Conservation (phyloP, 192 early-diverging fungal species). For the Coemansia sp. region DNA sequence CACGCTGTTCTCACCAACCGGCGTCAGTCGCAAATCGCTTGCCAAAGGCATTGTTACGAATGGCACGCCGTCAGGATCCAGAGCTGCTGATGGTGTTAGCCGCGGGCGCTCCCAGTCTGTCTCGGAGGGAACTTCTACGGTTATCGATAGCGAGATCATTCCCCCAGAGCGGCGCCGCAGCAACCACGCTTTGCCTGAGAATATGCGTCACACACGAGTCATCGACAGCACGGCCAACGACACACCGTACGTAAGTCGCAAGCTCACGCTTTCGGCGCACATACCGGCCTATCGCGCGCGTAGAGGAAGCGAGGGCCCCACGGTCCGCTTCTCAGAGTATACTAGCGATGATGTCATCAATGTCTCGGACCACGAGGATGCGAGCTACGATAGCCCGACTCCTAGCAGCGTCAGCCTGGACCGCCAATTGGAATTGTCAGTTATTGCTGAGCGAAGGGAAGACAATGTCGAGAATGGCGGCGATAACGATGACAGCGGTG, state of each 20-base stretch:
- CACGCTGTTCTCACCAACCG: not conserved
- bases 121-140: slow-evolving; percentile 26
- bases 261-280: slow-evolving; percentile 28
- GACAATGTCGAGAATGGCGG: not conserved
- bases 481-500: not conserved
- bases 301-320: slow-evolving; percentile 11
- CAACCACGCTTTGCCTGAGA: not conserved
- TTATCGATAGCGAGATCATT: slow-evolving; percentile 18
- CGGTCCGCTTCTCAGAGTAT: slow-evolving; percentile 18
- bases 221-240: slow-evolving; percentile 11
- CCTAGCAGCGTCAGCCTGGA: slow-evolving; percentile 15
- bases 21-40: slow-evolving; percentile 5
- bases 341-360: slow-evolving; percentile 12
- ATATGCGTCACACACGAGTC: slow-evolving; percentile 30
- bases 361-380: not conserved
- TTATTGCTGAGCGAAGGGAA: slow-evolving; percentile 8
- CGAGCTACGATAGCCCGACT: not conserved
- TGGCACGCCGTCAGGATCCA: not conserved
- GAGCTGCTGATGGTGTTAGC: not conserved
- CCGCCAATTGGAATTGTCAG: slow-evolving; percentile 13
- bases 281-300: slow-evolving; percentile 25
- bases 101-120: slow-evolving; percentile 12
- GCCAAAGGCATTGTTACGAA: not conserved
- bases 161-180: slow-evolving; percentile 3
- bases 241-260: slow-evolving; percentile 22